These are phyloP conservation scores for Hyaloperonospora brassicae DNA, from an alignment of 352 stramenopile species.

Conservation along the genomic window DNA sequence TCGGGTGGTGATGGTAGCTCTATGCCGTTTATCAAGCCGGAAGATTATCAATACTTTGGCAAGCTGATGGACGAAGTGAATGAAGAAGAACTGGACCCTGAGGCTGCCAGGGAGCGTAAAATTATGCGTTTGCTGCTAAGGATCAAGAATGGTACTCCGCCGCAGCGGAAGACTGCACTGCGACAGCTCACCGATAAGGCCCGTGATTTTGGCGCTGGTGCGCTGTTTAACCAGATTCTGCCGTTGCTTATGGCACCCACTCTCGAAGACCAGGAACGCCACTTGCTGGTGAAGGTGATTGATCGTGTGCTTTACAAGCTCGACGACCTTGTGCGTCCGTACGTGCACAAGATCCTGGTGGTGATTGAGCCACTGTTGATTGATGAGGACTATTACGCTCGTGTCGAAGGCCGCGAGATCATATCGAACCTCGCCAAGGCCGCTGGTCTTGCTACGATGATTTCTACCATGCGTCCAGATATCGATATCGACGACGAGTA, in stretches of 20 bases:
- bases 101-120: slow-evolving; percentile 93
- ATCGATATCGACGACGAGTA: slow-evolving; percentile 99
- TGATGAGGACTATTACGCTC: slow-evolving; percentile 99
- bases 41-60: slow-evolving; percentile 98
- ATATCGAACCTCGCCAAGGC: slow-evolving; percentile 99
- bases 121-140: slow-evolving; percentile 98
- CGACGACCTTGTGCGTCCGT: slow-evolving; percentile 97
- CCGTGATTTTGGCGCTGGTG: slow-evolving; percentile 92
- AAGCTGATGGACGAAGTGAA: slow-evolving; percentile 91
- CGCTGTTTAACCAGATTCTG: slow-evolving; percentile 99
- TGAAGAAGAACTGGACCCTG: slow-evolving; percentile 81
- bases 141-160: slow-evolving; percentile 98
- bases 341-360: slow-evolving; percentile 98
- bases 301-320: slow-evolving; percentile 99
- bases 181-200: slow-evolving; percentile 97
- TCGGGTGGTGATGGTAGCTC: slow-evolving; percentile 58
- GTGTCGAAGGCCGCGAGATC: slow-evolving; percentile 98
- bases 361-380: slow-evolving; percentile 99
- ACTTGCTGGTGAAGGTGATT: slow-evolving; percentile 99
- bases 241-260: slow-evolving; percentile 97
- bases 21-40: slow-evolving; percentile 97
- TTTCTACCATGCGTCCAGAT: slow-evolving; percentile 98
- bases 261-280: slow-evolving; percentile 98
- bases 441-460: slow-evolving; percentile 98
- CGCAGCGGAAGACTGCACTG: slow-evolving; percentile 93